Evolutionary conservation across 106 monocot genomes (phyloP).

Genomic region (Alisma plantagoaquatica): DNA sequence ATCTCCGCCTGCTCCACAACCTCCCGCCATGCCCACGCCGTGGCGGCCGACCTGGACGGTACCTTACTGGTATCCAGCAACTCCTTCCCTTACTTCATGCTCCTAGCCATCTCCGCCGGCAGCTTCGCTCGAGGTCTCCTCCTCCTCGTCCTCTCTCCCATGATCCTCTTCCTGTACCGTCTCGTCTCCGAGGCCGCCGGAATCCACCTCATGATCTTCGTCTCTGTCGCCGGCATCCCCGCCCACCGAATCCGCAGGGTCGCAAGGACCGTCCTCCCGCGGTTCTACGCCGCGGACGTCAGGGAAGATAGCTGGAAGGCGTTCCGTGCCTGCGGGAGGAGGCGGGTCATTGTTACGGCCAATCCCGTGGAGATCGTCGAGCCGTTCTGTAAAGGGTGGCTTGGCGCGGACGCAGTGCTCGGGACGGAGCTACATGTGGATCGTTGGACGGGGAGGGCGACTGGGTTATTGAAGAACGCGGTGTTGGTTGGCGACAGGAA

Average conservation of each 20-base stretch:
- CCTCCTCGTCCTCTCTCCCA: conserved; percentile 8
- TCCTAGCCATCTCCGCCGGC: conserved; percentile 7
- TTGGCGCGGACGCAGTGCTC: conserved; percentile 63
- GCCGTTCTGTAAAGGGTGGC: conserved; percentile 44
- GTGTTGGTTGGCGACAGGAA: conserved; percentile 64
- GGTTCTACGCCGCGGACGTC: conserved; percentile 66
- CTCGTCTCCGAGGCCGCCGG: conserved; percentile 17
- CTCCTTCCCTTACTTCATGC: conserved; percentile 18
- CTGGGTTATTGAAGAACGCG: conserved; percentile 31
- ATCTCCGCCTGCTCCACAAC: neutral
- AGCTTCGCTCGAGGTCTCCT: neutral
- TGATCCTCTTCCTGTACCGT: conserved; percentile 13
- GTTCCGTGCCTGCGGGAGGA: conserved; percentile 42
- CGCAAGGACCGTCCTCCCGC: conserved; percentile 38
- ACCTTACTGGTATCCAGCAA: conserved; percentile 10
- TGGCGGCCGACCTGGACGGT: conserved; percentile 19
- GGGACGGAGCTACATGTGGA: conserved; percentile 78
- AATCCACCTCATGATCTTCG: conserved; percentile 9
- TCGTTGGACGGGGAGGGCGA: conserved; percentile 29
- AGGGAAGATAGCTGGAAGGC: conserved; percentile 52
- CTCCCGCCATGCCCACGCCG: neutral
- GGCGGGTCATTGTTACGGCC: conserved; percentile 75
- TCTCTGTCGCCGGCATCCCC: neutral
- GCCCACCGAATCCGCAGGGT: neutral
- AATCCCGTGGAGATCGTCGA: conserved; percentile 76